These are phyloP conservation scores for Diplocarpon mali DNA, from an alignment of 2,329 filamentous ascomycete species.

Conservation along the genomic window DNA sequence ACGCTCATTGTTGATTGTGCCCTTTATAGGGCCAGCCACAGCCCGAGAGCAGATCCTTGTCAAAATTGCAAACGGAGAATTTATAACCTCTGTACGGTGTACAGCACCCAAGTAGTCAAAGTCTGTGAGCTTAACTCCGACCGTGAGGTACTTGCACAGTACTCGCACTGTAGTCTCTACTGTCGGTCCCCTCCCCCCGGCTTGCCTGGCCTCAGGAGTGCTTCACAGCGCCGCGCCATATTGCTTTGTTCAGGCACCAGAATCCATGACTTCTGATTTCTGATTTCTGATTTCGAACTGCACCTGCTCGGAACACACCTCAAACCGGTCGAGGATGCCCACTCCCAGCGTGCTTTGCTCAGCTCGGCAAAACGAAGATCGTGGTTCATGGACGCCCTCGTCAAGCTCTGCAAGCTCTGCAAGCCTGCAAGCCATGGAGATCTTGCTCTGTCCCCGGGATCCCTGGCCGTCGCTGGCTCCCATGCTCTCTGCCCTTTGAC, in stretches of 20 bases:
- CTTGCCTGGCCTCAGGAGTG: background rate
- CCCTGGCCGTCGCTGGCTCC: constrained; percentile 12
- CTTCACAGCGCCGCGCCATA: constrained; percentile 18
- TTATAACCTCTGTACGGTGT: constrained; percentile 2
- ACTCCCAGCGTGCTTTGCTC: too few species aligned
- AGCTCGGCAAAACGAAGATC: constrained; percentile 20
- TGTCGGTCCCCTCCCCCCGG: too few species aligned
- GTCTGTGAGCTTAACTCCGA: too few species aligned
- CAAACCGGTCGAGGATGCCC: constrained; percentile 3
- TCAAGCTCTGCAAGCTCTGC: constrained; percentile 13
- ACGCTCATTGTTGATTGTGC: constrained; percentile 8
- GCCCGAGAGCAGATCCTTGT: background rate
- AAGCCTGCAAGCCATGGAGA: constrained; percentile 27
- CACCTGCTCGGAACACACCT: constrained; percentile 6
- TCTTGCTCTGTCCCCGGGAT: constrained; percentile 19
- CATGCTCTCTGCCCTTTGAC: constrained; percentile 20
- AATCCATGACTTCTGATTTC: background rate
- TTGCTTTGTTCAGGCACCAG: constrained; percentile 23
- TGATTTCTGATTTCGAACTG: too few species aligned
- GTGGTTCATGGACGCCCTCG: constrained; percentile 25
- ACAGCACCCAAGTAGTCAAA: too few species aligned
- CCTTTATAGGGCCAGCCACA: constrained; percentile 14
- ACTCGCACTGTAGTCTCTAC: too few species aligned
- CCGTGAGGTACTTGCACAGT: too few species aligned
- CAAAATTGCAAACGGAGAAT: constrained; percentile 18